Evolutionary conservation across 1,284 basidiomycete species (phyloP), one percentile per base, ranked within the genome.

Genomic region (Apiotrichum gracile): DNA sequence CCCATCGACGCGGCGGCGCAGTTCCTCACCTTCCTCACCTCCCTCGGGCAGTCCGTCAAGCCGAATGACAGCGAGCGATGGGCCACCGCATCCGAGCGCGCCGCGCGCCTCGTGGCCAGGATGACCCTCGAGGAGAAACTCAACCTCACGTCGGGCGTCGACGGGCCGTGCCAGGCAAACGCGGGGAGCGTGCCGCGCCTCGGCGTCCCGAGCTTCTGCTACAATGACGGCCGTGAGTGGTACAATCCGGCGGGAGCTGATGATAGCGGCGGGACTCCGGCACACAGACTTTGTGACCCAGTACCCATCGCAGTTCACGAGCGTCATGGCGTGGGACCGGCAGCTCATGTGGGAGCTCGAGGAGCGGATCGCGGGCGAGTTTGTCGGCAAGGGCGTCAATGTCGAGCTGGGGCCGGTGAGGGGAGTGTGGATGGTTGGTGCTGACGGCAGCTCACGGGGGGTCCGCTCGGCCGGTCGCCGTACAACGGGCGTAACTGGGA

Each of bases 111-210:
- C 26, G 75, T 78, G 25, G 55, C 49, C 22, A 66, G 78, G 41
- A 74, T 79, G 72, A 78, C 74, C 2, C 27, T 77, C 16, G 68
- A 69, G 27, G 78, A 79, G 57, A 77, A 78, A 67, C 68, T 75
- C 43, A 72, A 70, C 48, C 43, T 75, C 31, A 73, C 72, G 0
- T 66, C 68, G 1, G 69, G 67, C 14, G 40, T 63, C 12, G 39
- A 37, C 17, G 74, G 83, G 0, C 80, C 79, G n/a, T 87, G 85
- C 69, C 83, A 85, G 47, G 84, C 85, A 56, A 77, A 83, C 62
- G 70, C 78, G 10, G 79, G 81, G 7, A 71, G 70, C 29, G 70
- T 77, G 14, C 64, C 70, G 6, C 61, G 74, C 4, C 74, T 74
- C 5, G 68, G 69, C 49, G 78, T 77, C 31, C 83, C 84, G 4